phyloP scores from a whole-genome alignment of 2,329 filamentous ascomycete genomes.

The Alternaria angustiovoidea region DNA sequence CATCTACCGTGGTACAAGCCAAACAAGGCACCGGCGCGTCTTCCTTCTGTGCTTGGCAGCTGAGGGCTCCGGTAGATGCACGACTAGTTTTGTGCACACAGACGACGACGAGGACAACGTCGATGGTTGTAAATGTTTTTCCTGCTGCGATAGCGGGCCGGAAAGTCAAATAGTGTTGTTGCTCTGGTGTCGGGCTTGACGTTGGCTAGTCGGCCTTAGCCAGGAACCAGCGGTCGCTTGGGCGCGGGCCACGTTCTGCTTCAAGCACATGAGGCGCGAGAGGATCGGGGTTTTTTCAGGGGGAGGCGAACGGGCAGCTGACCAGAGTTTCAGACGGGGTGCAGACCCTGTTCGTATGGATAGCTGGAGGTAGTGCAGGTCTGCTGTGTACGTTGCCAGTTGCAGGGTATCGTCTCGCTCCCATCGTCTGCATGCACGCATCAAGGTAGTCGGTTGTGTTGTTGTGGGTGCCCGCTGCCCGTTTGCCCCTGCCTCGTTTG shows the following conservation, averaged over 20 bases:
- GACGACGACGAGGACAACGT: no score
- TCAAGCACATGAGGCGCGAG: constrained; percentile 7
- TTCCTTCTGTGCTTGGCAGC: no score
- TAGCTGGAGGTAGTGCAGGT: not conserved
- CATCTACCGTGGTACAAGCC: no score
- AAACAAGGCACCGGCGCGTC: no score
- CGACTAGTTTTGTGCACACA: accelerated
- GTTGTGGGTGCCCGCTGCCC: not conserved
- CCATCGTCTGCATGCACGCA: not conserved
- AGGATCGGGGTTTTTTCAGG: constrained; percentile 14
- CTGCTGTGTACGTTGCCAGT: not conserved
- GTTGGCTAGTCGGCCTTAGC: constrained; percentile 15
- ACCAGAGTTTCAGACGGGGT: constrained; percentile 23
- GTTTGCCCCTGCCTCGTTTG: constrained; percentile 8
- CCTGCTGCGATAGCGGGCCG: accelerated
- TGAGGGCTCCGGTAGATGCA: no score
- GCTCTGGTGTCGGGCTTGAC: not conserved
- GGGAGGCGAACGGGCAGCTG: constrained; percentile 18
- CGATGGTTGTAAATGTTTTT: no score
- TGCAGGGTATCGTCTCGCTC: not conserved
- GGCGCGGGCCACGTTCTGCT: constrained; percentile 5
- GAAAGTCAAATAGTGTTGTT: not conserved
- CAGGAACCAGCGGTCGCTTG: constrained; percentile 21
- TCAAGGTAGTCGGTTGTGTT: not conserved
- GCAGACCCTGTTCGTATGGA: no score